phyloP scores from a whole-genome alignment of 2,329 filamentous ascomycete genomes.

The Aspergillus sp. region DNA sequence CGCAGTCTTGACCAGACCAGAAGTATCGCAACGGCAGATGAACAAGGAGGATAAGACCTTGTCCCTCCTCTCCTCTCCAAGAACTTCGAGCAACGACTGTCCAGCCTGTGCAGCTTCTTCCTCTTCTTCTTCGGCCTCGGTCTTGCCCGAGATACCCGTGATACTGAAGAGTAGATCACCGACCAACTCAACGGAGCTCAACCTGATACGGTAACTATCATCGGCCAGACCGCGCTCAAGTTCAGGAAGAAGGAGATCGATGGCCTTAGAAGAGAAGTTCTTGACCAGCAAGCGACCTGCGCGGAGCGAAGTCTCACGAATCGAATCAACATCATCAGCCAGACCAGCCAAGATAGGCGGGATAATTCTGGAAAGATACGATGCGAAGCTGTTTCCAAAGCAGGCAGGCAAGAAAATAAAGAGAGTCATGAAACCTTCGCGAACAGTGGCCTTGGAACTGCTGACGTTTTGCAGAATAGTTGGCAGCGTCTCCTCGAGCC shows the following conservation, averaged over 20 bases:
- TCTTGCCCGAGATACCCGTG: conserved; percentile 82
- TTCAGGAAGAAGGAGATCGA: conserved; percentile 90
- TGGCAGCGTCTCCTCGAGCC: conserved; percentile 91
- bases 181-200: conserved; percentile 96
- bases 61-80: conserved; percentile 94
- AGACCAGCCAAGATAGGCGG: conserved; percentile 91
- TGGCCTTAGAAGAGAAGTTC: conserved; percentile 93
- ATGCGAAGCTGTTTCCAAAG: conserved; percentile 97
- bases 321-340: conserved; percentile 94
- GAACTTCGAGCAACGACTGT: conserved; percentile 86
- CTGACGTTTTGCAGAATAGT: conserved; percentile 95
- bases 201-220: conserved; percentile 93
- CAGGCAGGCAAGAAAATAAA: conserved; percentile 99
- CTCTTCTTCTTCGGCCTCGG: conserved; percentile 76
- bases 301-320: conserved; percentile 91
- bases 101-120: conserved; percentile 80
- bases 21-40: conserved; percentile 96
- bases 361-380: conserved; percentile 92
- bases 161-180: conserved; percentile 97
- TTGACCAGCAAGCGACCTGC: conserved; percentile 94
- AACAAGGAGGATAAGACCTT: conserved; percentile 96
- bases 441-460: conserved; percentile 83
- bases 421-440: conserved; percentile 98
- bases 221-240: conserved; percentile 95
- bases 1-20: conserved; percentile 82